Evolutionary conservation across 148 eudicot genomes (phyloP).

Genomic region (Suaeda aralocaspica): DNA sequence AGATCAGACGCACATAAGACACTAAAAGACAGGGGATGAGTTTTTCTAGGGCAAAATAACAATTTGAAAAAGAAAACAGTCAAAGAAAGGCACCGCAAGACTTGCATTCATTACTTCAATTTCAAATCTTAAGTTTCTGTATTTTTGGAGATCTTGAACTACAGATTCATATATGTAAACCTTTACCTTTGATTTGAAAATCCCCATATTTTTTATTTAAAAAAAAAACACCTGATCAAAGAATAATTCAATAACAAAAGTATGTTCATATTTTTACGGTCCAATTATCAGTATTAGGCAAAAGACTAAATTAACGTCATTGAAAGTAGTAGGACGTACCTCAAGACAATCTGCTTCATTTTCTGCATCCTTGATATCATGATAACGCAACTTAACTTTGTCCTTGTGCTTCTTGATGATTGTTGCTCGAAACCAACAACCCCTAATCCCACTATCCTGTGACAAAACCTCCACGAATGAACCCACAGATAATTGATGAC

Average conservation of each 20-base stretch:
- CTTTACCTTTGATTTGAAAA: too few relatives aligned
- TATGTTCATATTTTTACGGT: too few relatives aligned
- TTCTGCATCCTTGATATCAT: conserved; percentile 64
- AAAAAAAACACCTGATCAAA: too few relatives aligned
- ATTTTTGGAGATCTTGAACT: too few relatives aligned
- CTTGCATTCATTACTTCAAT: too few relatives aligned
- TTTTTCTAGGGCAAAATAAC: not conserved
- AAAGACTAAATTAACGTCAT: too few relatives aligned
- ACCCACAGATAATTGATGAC: conserved; percentile 36
- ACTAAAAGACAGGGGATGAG: not conserved
- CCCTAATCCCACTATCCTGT: conserved; percentile 91
- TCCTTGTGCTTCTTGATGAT: conserved; percentile 58
- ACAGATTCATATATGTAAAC: too few relatives aligned
- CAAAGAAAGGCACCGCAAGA: not conserved
- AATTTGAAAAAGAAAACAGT: not conserved
- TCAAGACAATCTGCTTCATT: conserved; percentile 60
- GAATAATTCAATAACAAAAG: too few relatives aligned
- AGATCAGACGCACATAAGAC: not conserved
- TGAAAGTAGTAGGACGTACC: conserved; percentile 33
- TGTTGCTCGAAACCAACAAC: conserved; percentile 81
- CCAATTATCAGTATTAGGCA: too few relatives aligned
- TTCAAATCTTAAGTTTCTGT: too few relatives aligned
- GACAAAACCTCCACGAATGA: conserved; percentile 73
- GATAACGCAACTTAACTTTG: conserved; percentile 73
- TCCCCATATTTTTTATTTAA: too few relatives aligned